A percentile compares a stretch with the other conserved stretches of the same genome.
phyloP scores from a whole-genome alignment of 1,284 basidiomycete species.

The Ganoderma lingzhi region DNA sequence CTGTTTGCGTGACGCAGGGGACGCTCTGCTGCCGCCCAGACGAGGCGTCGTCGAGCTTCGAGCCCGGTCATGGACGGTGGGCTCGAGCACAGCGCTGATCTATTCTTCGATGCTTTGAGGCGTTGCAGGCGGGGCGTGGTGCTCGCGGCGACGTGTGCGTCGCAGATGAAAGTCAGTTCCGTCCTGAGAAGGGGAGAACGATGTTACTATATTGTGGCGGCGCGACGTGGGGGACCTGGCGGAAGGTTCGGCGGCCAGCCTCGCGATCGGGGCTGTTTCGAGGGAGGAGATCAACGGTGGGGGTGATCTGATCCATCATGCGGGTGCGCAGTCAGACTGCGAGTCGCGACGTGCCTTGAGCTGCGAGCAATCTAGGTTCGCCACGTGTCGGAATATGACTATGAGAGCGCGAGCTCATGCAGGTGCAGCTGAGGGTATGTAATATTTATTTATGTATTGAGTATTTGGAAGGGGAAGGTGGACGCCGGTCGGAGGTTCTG shows the following conservation, averaged over 20 bases:
- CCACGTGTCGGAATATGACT: constrained; percentile 33
- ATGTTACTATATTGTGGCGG: constrained; percentile 12
- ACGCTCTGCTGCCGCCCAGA: constrained; percentile 1
- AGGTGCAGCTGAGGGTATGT: too few relatives aligned
- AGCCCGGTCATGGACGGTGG: neutral
- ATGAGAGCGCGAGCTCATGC: neutral
- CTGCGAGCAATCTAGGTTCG: constrained; percentile 24
- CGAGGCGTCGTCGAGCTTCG: neutral
- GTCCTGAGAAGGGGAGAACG: constrained; percentile 15
- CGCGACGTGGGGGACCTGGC: neutral
- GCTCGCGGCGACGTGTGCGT: constrained; percentile 16
- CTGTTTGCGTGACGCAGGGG: neutral
- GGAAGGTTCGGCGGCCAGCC: neutral
- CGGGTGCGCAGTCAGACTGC: constrained; percentile 18
- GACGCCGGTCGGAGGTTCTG: constrained; percentile 10
- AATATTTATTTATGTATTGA: too few relatives aligned
- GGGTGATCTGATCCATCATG: constrained; percentile 1
- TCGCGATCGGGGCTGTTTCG: neutral
- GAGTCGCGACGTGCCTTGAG: constrained; percentile 25
- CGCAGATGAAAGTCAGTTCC: constrained; percentile 19
- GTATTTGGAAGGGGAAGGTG: neutral
- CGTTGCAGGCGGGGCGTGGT: neutral
- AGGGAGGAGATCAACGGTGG: constrained; percentile 3
- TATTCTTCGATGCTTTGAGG: neutral
- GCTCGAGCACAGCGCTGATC: neutral